These are phyloP conservation scores for Botrytis elliptica DNA, from an alignment of 2,329 filamentous ascomycete genomes.

Conservation along the genomic window DNA sequence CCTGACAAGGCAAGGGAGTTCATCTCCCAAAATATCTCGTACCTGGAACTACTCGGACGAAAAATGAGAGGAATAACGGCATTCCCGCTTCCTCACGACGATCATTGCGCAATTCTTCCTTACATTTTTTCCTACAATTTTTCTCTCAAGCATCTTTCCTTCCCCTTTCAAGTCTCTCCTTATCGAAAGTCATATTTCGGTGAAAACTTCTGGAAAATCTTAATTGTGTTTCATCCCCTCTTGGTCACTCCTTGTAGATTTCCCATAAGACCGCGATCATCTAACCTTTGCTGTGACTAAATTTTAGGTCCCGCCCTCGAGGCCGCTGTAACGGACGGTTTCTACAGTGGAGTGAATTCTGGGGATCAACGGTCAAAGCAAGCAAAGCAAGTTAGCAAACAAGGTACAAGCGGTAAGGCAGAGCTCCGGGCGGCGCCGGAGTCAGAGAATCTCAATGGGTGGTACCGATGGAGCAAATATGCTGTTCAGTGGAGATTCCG, in stretches of 20 bases:
- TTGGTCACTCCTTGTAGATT: neutral
- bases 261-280: constrained; percentile 2
- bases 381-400: neutral
- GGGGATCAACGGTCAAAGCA: constrained; percentile 1
- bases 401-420: constrained; percentile 12
- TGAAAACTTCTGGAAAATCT: neutral
- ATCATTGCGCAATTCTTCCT: constrained; percentile 19
- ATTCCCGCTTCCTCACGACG: neutral
- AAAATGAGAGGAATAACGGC: neutral
- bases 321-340: neutral
- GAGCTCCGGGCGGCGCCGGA: constrained; percentile 1
- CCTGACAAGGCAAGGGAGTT: neutral
- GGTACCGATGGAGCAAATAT: neutral
- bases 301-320: neutral
- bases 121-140: neutral
- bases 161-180: neutral
- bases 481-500: constrained; percentile 1
- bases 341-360: neutral
- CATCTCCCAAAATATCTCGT: neutral
- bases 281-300: neutral
- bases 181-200: neutral
- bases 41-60: neutral
- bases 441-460: neutral
- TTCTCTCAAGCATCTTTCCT: neutral
- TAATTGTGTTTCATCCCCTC: constrained; percentile 6